phyloP scores from a whole-genome alignment of 495 filamentous ascomycete genomes.

The Sphaerosporella brunnea region DNA sequence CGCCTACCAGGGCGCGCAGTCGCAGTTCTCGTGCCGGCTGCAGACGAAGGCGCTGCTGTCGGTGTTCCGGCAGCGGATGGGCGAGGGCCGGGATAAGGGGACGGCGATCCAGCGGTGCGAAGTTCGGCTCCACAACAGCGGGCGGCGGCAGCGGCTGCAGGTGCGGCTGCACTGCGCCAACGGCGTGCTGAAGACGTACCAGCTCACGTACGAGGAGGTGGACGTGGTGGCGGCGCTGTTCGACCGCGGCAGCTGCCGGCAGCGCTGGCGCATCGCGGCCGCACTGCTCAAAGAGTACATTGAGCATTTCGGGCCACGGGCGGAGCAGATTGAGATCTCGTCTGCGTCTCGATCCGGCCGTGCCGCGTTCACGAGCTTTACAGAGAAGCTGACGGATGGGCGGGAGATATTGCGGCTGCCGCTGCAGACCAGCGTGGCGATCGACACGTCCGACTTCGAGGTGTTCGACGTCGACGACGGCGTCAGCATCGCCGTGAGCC shows the following conservation, averaged over 20 bases:
- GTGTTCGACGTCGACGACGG: conserved; percentile 54
- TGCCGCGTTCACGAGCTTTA: conserved; percentile 80
- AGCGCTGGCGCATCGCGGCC: conserved; percentile 63
- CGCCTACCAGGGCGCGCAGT: conserved; percentile 33
- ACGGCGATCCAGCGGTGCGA: conserved; percentile 75
- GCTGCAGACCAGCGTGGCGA: conserved; percentile 74
- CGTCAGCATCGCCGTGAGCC: conserved; percentile 70
- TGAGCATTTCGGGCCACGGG: conserved; percentile 77
- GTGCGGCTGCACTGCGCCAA: conserved; percentile 73
- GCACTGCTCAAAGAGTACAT: conserved; percentile 62
- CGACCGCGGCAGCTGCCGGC: conserved; percentile 46
- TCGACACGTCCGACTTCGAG: conserved; percentile 75
- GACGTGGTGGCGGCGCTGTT: conserved; percentile 77
- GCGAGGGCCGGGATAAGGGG: conserved; percentile 41
- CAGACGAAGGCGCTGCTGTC: conserved; percentile 53
- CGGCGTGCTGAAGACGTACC: conserved; percentile 82
- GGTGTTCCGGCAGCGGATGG: conserved; percentile 36
- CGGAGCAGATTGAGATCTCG: conserved; percentile 81
- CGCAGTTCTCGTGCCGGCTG: conserved; percentile 52
- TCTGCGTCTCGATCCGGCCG: conserved; percentile 42
- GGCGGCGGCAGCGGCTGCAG: conserved; percentile 59
- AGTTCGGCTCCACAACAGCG: conserved; percentile 59
- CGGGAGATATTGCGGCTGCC: conserved; percentile 89
- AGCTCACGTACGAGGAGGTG: conserved; percentile 70
- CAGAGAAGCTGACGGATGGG: conserved; percentile 69